Evolutionary conservation across 805 yeast genomes (phyloP), one percentile per base, ranked within the genome.

Genomic region (Groenewaldozyma tartarivorans): DNA sequence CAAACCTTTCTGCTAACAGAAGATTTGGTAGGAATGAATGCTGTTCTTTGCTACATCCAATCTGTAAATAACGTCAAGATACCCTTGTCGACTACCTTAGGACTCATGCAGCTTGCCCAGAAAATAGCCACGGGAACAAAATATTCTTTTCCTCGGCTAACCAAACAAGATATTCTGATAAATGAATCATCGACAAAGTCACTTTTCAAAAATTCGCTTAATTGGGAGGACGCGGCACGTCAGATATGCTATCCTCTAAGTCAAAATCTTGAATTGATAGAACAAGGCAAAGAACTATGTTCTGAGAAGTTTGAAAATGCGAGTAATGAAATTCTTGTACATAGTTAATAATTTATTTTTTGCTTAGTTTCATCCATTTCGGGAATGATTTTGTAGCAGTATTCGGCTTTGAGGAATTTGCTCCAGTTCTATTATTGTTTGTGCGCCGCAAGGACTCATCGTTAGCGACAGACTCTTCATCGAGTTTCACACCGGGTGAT

Each of bases 401-500:
- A 4, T 35, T 22, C 3, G 41, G 21, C 19, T 33, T 24, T 41
- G 35, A 3, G 11, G 26, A 20, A 15, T 35, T 33, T 18, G 34
- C 31, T 27, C 27, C 24, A 16, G 29, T 16, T 9, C 4, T 17
- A 33, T 30, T 16, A 11, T 22, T 34, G 9, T 21, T 21, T 20
- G 42, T 31, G 21, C 21, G 29, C 24, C 17, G 4, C 30, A 3
- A 9, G 36, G 20, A 5, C 11, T 16, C 24, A n/a, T 19, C 27
- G 17, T 26, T 33, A 26, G 18, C 9, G 20, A 16, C 15, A 16
- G 9, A 7, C 13, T 18, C 24, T 34, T 43, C 36, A 17, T 48
- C 52, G 9, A 42, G 19, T 22, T 46, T 46, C 26, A 49, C 49
- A 27, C 53, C 52, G 15, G 54, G 61, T 4, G 62, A 61, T 33